Conservation (phyloP, 139 green algal species). For the Chlamydomonas sphaeroides region DNA sequence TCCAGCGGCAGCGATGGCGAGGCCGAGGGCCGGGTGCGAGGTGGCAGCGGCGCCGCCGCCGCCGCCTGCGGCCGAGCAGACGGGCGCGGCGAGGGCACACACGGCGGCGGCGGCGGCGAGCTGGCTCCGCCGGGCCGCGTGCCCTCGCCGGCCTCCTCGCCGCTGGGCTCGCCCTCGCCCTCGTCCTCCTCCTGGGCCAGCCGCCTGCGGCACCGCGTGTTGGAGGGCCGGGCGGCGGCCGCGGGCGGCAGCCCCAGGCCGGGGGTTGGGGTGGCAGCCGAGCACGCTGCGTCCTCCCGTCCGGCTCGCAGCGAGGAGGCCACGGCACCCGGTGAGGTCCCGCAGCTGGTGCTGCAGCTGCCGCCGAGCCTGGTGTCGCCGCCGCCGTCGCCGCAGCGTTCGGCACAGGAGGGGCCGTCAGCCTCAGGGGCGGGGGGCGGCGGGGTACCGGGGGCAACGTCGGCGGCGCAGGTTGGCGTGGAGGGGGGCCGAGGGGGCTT, state of each 20-base stretch:
- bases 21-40: neutral
- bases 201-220: neutral
- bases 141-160: neutral
- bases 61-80: neutral
- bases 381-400: too few species aligned
- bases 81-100: too few species aligned
- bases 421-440: too few species aligned
- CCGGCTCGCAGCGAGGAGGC: neutral
- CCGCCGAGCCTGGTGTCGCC: too few species aligned
- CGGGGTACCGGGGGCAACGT: too few species aligned
- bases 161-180: neutral
- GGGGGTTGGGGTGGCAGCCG: too few species aligned
- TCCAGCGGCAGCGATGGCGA: neutral
- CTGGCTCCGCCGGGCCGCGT: neutral
- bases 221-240: neutral
- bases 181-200: constrained; percentile 14
- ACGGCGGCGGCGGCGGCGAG: neutral
- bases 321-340: neutral
- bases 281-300: neutral
- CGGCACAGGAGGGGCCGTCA: too few species aligned
- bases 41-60: neutral
- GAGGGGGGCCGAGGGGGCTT: too few species aligned
- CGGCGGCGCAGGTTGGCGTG: too few species aligned
- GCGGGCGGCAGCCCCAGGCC: neutral
- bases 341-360: too few species aligned